Evolutionary conservation across 1,139 yeast species (phyloP), one percentile per base, ranked within the genome.

Genomic region (Candida buenavistaensis): DNA sequence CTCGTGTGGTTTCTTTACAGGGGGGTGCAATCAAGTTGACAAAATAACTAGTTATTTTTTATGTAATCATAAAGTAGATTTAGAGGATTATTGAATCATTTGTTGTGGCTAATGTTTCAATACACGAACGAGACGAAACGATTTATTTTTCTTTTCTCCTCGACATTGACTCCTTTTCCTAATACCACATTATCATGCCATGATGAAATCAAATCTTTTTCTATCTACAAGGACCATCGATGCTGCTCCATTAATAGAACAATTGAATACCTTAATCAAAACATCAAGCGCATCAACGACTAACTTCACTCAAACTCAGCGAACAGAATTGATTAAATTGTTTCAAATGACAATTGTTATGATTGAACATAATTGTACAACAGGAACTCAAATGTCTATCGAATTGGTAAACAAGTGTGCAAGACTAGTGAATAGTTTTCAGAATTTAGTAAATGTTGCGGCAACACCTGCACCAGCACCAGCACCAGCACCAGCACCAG

Each of bases 271-370:
- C 8, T 30, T 30, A 12, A 30, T 30, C 11, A 30, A 28, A 4
- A 14, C 13, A 20, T 14, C 24, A 19, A 14, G 14, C 3, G 21
- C 13, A 20, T 10, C 19, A 25, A 14, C 19, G n/a, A 19, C 13
- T 7, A 23, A 21, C 3, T 22, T 32, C 15, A 21, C 33, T 5
- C 23, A 22, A 3, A 22, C 22, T 8, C 35, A 30, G 14, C 33
- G 30, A 12, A 13, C 21, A 11, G 33, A 37, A 17, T 23, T 37
- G 13, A 28, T 30, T 3, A 37, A 35, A 24, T 29, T 35, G 13
- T 26, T 37, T 23, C 27, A 27, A 6, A 23, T 32, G 12, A 35
- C 38, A 3, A 26, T 31, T 12, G 30, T 31, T 11, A 26, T 32
- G 33, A 27, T 37, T 7, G 20, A 14, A 10, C 16, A 26, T 6